Evolutionary conservation across 192 early-diverging fungal species (phyloP).

Genomic region (Backusella psychrophila): DNA sequence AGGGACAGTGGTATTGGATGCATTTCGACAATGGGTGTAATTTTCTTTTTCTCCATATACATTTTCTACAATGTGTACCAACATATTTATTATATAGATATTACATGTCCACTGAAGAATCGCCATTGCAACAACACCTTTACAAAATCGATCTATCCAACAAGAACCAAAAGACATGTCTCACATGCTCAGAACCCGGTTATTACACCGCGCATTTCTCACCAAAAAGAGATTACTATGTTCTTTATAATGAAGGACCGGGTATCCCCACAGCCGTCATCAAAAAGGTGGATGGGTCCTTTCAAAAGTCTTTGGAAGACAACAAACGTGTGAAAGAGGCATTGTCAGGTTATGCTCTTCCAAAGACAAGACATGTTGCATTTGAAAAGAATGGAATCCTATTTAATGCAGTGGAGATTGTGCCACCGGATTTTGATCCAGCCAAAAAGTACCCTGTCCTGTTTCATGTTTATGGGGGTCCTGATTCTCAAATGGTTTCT

Average conservation of each 20-base stretch:
- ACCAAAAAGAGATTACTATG: slow-evolving; percentile 65
- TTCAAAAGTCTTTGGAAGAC: slow-evolving; percentile 52
- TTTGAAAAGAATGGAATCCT: slow-evolving; percentile 9
- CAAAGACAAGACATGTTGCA: slow-evolving; percentile 23
- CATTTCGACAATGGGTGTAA: slow-evolving; percentile 37
- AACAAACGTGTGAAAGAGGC: slow-evolving; percentile 46
- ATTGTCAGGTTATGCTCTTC: slow-evolving; percentile 57
- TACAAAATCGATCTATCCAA: slow-evolving; percentile 28
- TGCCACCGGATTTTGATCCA: slow-evolving; percentile 76
- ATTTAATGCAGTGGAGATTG: slow-evolving; percentile 70
- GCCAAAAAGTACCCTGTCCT: slow-evolving; percentile 79
- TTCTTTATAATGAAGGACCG: slow-evolving; percentile 78
- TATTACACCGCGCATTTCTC: slow-evolving; percentile 76
- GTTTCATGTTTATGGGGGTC: slow-evolving; percentile 90
- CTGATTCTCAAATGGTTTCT: slow-evolving; percentile 81
- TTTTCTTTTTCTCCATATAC: slow-evolving; percentile 20
- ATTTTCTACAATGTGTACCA: not conserved
- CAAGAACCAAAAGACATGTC: slow-evolving; percentile 4
- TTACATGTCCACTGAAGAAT: slow-evolving; percentile 33
- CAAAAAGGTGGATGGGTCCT: slow-evolving; percentile 45
- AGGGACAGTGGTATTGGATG: slow-evolving; percentile 40
- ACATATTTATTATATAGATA: slow-evolving; percentile 1
- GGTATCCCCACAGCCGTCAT: slow-evolving; percentile 77
- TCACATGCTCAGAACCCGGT: slow-evolving; percentile 38
- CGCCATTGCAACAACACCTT: slow-evolving; percentile 37